Conservation (phyloP, 225 moss, liverwort and hornwort species). For the Rhytidiadelphus loreus region DNA sequence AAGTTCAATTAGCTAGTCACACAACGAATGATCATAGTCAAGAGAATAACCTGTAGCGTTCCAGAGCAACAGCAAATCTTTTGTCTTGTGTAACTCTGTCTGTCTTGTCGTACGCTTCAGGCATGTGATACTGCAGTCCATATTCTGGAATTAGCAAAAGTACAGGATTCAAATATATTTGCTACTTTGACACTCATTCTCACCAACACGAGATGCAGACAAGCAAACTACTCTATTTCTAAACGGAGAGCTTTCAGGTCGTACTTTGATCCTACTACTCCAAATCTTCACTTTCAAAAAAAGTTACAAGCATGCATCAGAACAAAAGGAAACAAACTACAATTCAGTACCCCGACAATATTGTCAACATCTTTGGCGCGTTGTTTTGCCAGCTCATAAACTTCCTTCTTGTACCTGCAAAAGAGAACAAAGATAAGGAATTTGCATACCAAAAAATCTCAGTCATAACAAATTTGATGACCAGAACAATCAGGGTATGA, state of each 20-base stretch:
- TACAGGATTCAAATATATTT: background rate
- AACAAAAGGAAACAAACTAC: background rate
- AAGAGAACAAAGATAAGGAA: background rate
- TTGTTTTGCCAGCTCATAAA: conserved; percentile 76
- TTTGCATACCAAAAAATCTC: background rate
- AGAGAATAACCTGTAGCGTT: conserved; percentile 61
- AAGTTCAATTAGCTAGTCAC: background rate
- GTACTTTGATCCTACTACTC: background rate
- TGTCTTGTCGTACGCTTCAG: conserved; percentile 72
- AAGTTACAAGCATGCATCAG: background rate
- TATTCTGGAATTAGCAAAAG: conserved; percentile 1
- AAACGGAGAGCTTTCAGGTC: background rate
- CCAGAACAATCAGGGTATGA: background rate
- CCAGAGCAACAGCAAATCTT: conserved; percentile 82
- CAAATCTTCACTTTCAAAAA: background rate
- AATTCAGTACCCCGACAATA: conserved; percentile 38
- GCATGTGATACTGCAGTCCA: conserved; percentile 74
- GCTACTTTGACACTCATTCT: background rate
- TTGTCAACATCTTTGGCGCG: conserved; percentile 68
- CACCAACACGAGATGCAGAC: background rate
- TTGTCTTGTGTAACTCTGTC: conserved; percentile 85
- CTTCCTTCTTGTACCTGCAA: conserved; percentile 64
- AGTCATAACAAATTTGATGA: background rate
- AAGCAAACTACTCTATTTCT: background rate
- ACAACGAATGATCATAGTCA: background rate